Evolutionary conservation across 2,329 filamentous ascomycete genomes (phyloP).

Genomic region (Boeremia lycopersici): DNA sequence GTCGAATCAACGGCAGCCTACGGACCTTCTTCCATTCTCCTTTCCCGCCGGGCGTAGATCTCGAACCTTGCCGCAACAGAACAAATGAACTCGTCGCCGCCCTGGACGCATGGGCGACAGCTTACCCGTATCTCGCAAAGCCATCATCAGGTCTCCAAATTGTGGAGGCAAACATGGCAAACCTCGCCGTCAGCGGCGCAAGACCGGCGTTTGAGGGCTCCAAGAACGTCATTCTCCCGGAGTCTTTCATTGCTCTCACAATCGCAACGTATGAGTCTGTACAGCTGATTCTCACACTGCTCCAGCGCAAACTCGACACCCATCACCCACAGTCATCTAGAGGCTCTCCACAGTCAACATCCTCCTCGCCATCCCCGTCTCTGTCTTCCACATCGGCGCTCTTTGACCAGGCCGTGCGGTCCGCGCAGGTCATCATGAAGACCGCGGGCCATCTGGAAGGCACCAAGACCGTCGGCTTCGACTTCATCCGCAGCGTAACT

Average conservation of each 20-base stretch:
- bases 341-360: not conserved
- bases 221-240: slow-evolving; percentile 20
- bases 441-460: slow-evolving; percentile 22
- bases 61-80: slow-evolving; percentile 20
- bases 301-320: slow-evolving; percentile 27
- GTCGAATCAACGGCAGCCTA: slow-evolving; percentile 25
- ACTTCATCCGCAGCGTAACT: slow-evolving; percentile 33
- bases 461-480: slow-evolving; percentile 31
- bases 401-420: not conserved
- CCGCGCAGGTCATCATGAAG: slow-evolving; percentile 5
- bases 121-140: slow-evolving; percentile 28
- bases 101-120: slow-evolving; percentile 28
- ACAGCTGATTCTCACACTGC: slow-evolving; percentile 24
- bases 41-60: slow-evolving; percentile 21
- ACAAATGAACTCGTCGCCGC: slow-evolving; percentile 22
- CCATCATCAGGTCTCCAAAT: slow-evolving; percentile 5
- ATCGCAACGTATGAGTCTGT: slow-evolving; percentile 29
- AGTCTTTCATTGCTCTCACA: slow-evolving; percentile 31
- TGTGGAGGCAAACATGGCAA: slow-evolving; percentile 20
- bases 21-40: slow-evolving; percentile 25
- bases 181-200: slow-evolving; percentile 3
- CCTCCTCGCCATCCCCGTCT: not conserved
- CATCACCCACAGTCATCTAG: not conserved
- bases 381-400: not conserved
- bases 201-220: slow-evolving; percentile 8